Percentiles rank a stretch among this genome's conserved stretches.
Evolutionary conservation across 305 asterid genomes (phyloP).

Genomic region (Andrographis paniculata): DNA sequence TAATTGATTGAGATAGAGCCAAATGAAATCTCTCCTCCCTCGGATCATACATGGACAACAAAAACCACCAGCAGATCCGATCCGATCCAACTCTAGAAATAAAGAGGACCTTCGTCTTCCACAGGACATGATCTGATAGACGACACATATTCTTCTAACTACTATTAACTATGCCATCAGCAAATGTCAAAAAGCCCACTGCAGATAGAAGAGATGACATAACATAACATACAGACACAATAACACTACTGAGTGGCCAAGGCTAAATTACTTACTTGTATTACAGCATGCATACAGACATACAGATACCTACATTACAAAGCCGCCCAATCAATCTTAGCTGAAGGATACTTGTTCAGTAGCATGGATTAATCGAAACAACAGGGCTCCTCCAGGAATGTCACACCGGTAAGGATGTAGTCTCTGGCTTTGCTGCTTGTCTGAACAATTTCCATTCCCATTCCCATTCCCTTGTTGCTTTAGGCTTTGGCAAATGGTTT

Average conservation of each 20-base stretch:
- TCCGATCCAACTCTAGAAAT: no score
- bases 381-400: constrained; percentile 35
- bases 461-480: constrained; percentile 10
- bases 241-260: constrained; percentile 1
- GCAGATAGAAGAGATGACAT: constrained; percentile 25
- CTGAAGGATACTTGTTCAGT: constrained; percentile 37
- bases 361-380: constrained; percentile 24
- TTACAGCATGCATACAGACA: no score
- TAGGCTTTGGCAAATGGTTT: constrained; percentile 41
- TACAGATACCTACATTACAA: constrained; percentile 9
- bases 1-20: no score
- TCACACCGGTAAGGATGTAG: constrained; percentile 30
- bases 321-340: constrained; percentile 53
- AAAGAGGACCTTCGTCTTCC: no score
- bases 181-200: constrained; percentile 45
- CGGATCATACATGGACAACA: no score
- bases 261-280: constrained; percentile 1
- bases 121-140: no score
- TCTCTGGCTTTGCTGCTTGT: constrained; percentile 14
- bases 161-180: constrained; percentile 17
- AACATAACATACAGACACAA: not conserved
- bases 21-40: no score
- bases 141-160: constrained; percentile 1
- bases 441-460: constrained; percentile 26
- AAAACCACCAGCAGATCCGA: no score